Base-by-base conservation (phyloP, 169 alveolate species). In the Plasmodium chabaudi region DNA sequence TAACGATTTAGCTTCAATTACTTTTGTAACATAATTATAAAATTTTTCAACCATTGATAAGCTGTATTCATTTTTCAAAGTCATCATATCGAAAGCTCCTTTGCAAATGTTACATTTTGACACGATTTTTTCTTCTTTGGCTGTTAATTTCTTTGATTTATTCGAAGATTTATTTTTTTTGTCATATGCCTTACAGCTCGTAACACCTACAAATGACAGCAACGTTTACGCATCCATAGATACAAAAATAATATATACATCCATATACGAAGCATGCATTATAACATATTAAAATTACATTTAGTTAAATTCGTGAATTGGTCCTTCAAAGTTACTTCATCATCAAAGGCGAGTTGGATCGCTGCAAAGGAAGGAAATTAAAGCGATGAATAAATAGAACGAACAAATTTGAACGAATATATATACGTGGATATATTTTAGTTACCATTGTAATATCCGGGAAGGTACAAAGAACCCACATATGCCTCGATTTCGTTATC, bases 361-460 rank as follows among this genome's bases (percentile, higher is more conserved):
- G 65, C 88, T 74, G 53, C 17, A 74, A 61, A 59, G 21, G 44
- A 73, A 72, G 19, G 23, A 57, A 23, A 34, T 34, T 0, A 34
- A 34, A 34, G 42, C 4, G 6, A 34, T 34, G 6, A 42, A 21
- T 15, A 47, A 17, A 15, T 27, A 21, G 15, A 5, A 56, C 46
- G 61, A n/a, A 44, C 15, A 23, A 53, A 73, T 21, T 4, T 6
- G n/a, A 59, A 59, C 3, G 9, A 25, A 63, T 27, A 39, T 34
- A 15, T 34, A 34, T 6, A 34, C 7, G 5, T 34, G 42, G 5
- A 34, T 34, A 34, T 34, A 34, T 71, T 71, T 70, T 49, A n/a
- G 17, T 61, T 74, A 74, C 88, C 65, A 42, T 74, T 74, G 42
- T 61, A 74, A 25, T 74, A 74, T 44, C 88, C 88, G 12, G 88